These are phyloP conservation scores for Dinochytrium kinnereticum DNA, from an alignment of 371 early-diverging fungal species.

Conservation along the genomic window DNA sequence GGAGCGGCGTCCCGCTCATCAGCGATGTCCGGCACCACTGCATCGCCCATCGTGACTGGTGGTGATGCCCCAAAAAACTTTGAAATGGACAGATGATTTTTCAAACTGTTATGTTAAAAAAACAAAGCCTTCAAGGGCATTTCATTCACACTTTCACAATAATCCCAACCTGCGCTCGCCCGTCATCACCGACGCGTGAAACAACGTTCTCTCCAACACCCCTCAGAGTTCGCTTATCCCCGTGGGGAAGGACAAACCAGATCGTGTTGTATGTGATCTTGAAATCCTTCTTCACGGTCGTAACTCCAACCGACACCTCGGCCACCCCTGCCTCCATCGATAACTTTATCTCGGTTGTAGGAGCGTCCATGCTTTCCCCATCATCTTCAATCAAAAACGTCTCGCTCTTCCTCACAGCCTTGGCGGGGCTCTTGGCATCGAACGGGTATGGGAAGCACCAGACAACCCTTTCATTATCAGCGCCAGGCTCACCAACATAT, in stretches of 20 bases:
- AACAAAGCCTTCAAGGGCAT: too few species aligned
- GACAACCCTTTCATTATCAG: constrained; percentile 30
- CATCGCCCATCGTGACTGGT: constrained; percentile 10
- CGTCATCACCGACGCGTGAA: neutral
- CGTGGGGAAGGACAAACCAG: constrained; percentile 32
- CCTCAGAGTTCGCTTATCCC: constrained; percentile 20
- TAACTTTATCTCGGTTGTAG: constrained; percentile 18
- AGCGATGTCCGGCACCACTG: constrained; percentile 25
- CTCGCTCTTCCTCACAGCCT: constrained; percentile 7
- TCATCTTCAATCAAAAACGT: constrained; percentile 39
- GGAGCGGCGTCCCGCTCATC: neutral
- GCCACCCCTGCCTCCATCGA: constrained; percentile 24
- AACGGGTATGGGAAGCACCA: constrained; percentile 35
- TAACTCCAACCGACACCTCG: constrained; percentile 21
- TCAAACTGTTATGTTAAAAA: neutral
- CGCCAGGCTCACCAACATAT: constrained; percentile 26
- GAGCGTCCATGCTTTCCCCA: constrained; percentile 33
- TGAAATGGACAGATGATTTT: neutral
- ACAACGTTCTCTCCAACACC: neutral
- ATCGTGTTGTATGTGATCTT: constrained; percentile 19
- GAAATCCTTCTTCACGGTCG: constrained; percentile 6
- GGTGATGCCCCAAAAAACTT: neutral
- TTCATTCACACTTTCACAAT: neutral
- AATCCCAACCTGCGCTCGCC: constrained; percentile 9
- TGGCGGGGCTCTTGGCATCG: neutral